These are phyloP conservation scores for Petunia secreta DNA, from an alignment of 257 asterid genomes.

Conservation along the genomic window DNA sequence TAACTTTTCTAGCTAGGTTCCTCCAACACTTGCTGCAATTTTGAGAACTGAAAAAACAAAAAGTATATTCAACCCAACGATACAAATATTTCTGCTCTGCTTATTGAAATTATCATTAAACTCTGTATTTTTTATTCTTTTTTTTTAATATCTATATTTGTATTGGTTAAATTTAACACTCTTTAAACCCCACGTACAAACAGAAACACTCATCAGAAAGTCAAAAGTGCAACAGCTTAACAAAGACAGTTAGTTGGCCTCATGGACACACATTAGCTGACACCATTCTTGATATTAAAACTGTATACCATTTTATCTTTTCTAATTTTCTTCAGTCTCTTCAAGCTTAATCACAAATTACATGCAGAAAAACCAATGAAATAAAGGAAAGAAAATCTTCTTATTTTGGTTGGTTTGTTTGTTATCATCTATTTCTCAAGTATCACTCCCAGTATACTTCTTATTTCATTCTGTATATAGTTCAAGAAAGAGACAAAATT, in stretches of 20 bases:
- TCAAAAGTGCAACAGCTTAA: conserved; percentile 24
- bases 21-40: not conserved
- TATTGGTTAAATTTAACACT: not conserved
- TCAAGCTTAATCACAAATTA: not conserved
- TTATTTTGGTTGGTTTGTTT: not conserved
- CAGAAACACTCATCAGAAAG: conserved; percentile 21
- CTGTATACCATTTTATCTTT: not conserved
- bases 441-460: not conserved
- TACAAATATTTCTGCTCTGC: not conserved
- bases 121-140: not conserved
- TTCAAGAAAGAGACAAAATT: not conserved
- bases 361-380: not conserved
- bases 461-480: not conserved
- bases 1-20: not conserved
- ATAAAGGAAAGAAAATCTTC: not conserved
- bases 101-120: not conserved
- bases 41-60: not conserved
- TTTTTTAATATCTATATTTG: not conserved
- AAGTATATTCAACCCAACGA: not conserved
- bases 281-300: not conserved
- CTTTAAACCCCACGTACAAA: not conserved
- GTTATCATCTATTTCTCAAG: not conserved
- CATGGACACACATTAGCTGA: not conserved
- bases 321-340: not conserved
- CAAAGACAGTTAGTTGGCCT: conserved; percentile 28